Base-by-base conservation (phyloP, 2,329 filamentous ascomycete species). In the Elsinoe fawcettii region DNA sequence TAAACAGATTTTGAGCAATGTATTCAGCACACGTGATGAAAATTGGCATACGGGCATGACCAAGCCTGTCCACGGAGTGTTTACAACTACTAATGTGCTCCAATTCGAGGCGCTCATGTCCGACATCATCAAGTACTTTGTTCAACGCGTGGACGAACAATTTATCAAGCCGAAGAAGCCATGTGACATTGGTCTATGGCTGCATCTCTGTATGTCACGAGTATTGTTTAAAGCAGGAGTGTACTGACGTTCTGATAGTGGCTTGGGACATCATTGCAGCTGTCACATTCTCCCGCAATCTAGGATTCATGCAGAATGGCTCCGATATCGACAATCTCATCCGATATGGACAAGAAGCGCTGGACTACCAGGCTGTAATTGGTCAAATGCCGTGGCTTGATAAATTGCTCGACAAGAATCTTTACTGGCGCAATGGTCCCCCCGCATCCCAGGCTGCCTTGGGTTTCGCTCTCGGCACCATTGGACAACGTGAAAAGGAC, bases 1-100 rank as follows among this genome's bases (percentile, higher is more conserved):
- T 12, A 51, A 51, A 25, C 46, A 51, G 25, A 51, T 51, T 16
- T 16, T 51, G 14, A 51, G 46, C 25, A 51, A 51, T 34, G 55
- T 56, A 12, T 56, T 56, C 41, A 43, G 27, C 41, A 56, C 55
- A 4, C 22, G 39, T 20, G 55, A 56, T 27, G 55, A 56, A 27
- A 49, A 47, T 18, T 34, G 43, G 46, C 55, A 56, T 25, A 39
- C 30, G 27, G 41, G 34, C 16, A 56, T 56, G 39, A 56, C 18
- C 22, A 39, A 43, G n/a, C 55, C 55, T 5, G 41, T 56, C 3
- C 41, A 44, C 16, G 14, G n/a, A 16, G 37, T 56, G 14, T 56
- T 44, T n/a, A 32, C 53, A 8, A 44, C 25, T 11, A 56, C 53
- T 9, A 56, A 56, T 34, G 37, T 56, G 4, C 37, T 44, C 5